Evolutionary conservation across 129 eudicot species (phyloP), one percentile per base, ranked within the genome.

Genomic region (Cynara cardunculus): DNA sequence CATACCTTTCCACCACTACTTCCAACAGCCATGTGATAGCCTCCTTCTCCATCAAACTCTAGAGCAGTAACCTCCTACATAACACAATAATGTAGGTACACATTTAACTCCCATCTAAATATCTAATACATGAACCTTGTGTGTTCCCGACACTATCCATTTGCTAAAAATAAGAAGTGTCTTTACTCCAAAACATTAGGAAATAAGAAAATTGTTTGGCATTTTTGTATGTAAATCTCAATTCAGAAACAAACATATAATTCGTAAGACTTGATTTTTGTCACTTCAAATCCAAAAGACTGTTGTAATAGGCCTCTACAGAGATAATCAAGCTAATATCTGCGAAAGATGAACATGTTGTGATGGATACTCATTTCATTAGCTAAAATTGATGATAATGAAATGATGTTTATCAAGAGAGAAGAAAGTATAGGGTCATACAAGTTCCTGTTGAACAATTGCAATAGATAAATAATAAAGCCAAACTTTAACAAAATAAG

Each of bases 1-100:
- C 80, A 49, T 89, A 95, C 99, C 97, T 92, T 95, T 74, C 99
- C 99, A 72, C 83, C 94, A 85, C 99, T 92, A 86, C 91, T 92
- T 86, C 99, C 99, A 86, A 92, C 97, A 85, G 94, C 97, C 99
- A 95, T 89, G 35, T 73, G 93, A 84, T 86, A 92, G 75, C 97
- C 97, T 70, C 93, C 97, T 70, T 89, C 97, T 62, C 88, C 93
- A 84, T 92, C 97, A 71, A 95, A 95, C 84, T 89, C 90, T 56
- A 95, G 44, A 34, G 99, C 97, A 78, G 97, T 95, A 75, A 95
- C 97, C 86, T 92, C 91, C 96, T 85, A 73, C 32, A 76, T 28
- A 28, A 64, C n/a, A 71, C 61, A 71, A 77, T 18, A 30, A 66
- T 11, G 16, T 39, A 80, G 79, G 14, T 28, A 35, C 13, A 46